Base-by-base conservation (phyloP, 768 basidiomycete genomes). In the Scleroderma bovista region DNA sequence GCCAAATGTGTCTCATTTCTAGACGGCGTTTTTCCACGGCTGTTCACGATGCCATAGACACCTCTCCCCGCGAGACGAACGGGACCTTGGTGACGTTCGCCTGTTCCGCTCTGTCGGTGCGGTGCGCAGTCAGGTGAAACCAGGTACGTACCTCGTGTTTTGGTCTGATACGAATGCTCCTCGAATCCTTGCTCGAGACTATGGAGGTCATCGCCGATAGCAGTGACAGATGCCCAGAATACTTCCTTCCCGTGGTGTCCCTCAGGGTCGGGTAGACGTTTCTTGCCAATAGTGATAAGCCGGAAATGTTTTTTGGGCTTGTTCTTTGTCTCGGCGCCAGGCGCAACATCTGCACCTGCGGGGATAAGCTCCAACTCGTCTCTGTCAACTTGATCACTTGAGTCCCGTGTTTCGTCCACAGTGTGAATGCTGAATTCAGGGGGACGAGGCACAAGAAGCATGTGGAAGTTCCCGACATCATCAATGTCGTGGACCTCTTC, bases 31-130 rank as follows among this genome's bases (percentile, higher is more conserved):
- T 61, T 56, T 0, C 72, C 69, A 3, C 74, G 69, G 22, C 71
- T 69, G 56, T 80, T 79, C 37, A 80, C 78, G 29, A 84, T 74
- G 13, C 75, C 78, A 58, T 86, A 84, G 17, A 72, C 79, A 1
- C 83, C 82, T 3, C 80, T 69, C 0, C 75, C 83, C 2, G 73
- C 79, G 19, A 82, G 69, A 6, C 81, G 75, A 0, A 74, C 75
- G 0, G 77, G 68, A 3, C 66, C 76, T 51, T 78, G 72, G 47
- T 81, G 77, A 12, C 82, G 72, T 0, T 73, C 70, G 7, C 79
- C 80, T 78, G 51, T 19, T 42, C 26, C 7, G 17, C 37, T 29
- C 12, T 16, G 41, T 42, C 23, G 40, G 33, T 12, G 26, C 4
- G 13, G 6, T 41, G 6, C 7, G 19, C 16, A 29, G 19, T 17